Evolutionary conservation across 176 grass and related monocot species (phyloP).

Genomic region (Calamus simplicifolius): DNA sequence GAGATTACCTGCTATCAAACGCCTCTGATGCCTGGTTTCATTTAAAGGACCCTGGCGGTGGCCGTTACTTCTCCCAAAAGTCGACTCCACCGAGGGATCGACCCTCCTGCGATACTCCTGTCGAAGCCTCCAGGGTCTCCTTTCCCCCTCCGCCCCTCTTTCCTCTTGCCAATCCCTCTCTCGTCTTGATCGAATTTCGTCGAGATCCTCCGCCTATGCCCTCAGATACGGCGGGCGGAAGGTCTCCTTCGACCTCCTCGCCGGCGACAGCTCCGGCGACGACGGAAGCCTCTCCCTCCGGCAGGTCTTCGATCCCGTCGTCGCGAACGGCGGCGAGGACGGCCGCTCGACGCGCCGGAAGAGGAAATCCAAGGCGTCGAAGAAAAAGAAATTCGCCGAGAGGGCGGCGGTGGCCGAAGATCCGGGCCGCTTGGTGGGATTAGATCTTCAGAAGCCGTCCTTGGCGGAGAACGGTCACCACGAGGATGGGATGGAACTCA

Average conservation of each 20-base stretch:
- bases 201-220: constrained; percentile 26
- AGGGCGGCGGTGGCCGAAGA: constrained; percentile 19
- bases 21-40: no score
- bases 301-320: constrained; percentile 20
- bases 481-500: constrained; percentile 15
- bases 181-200: neutral
- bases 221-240: constrained; percentile 43
- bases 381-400: constrained; percentile 25
- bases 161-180: neutral
- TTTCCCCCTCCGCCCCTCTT: neutral
- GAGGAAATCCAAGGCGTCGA: constrained; percentile 29
- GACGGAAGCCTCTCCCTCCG: constrained; percentile 17
- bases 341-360: constrained; percentile 33
- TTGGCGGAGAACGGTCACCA: neutral
- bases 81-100: no score
- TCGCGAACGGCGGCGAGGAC: constrained; percentile 14
- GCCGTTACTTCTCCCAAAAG: no score
- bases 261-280: constrained; percentile 32
- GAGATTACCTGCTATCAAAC: no score
- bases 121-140: constrained; percentile 1
- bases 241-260: constrained; percentile 87
- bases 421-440: neutral
- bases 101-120: no score
- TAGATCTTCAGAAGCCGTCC: constrained; percentile 4
- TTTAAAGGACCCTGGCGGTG: no score